These are phyloP conservation scores for Triticum monococcum DNA, from an alignment of 176 grass and related monocot genomes.

Conservation along the genomic window DNA sequence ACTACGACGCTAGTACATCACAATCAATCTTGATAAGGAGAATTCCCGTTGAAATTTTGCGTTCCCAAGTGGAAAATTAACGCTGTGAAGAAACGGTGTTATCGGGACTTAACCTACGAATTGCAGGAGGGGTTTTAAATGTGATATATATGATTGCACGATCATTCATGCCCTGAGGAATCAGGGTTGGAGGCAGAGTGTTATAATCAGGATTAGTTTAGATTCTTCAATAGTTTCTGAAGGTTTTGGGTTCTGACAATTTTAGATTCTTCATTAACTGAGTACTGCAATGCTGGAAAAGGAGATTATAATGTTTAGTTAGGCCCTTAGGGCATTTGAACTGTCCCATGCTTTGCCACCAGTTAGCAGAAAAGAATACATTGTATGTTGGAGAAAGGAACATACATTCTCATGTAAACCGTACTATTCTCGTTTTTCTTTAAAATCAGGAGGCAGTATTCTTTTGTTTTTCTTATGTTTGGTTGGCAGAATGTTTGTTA, in stretches of 20 bases:
- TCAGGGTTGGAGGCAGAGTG: background rate
- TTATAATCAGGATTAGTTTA: background rate
- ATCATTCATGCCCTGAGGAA: background rate
- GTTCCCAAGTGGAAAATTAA: background rate
- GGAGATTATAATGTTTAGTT: background rate
- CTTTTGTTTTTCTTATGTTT: background rate
- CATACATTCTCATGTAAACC: background rate
- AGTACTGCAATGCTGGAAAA: background rate
- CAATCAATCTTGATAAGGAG: background rate
- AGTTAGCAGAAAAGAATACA: background rate
- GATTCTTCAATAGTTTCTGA: conserved; percentile 3
- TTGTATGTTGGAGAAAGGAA: background rate
- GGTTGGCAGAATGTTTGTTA: background rate
- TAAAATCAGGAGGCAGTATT: background rate
- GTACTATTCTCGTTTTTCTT: background rate
- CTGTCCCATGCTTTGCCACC: background rate
- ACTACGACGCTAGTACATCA: background rate
- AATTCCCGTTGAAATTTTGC: background rate
- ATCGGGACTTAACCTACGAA: background rate
- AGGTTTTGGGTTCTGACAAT: background rate
- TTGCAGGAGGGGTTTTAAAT: background rate
- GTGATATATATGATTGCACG: background rate
- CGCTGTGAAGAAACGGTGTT: background rate
- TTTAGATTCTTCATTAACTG: background rate
- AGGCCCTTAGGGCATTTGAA: background rate